Evolutionary conservation across 2,329 filamentous ascomycete genomes (phyloP).

Genomic region (Fusarium luffae): DNA sequence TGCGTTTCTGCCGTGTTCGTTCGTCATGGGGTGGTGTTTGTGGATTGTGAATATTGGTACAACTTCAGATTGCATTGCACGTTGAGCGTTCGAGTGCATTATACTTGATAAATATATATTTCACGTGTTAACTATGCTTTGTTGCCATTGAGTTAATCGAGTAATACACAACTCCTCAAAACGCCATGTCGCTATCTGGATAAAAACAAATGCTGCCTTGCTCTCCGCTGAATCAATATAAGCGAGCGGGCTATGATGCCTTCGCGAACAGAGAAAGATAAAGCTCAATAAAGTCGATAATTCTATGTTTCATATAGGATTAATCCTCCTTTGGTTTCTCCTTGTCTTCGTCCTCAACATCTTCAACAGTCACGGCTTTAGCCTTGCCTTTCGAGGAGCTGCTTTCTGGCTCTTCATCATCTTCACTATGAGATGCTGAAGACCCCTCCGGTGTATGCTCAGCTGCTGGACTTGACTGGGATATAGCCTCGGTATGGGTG

Average conservation of each 20-base stretch:
- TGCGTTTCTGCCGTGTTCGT: slow-evolving; percentile 9
- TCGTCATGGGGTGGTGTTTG: slow-evolving; percentile 29
- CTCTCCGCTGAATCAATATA: slow-evolving; percentile 1
- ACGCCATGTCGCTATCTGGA: slow-evolving; percentile 27
- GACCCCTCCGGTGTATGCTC: slow-evolving; percentile 27
- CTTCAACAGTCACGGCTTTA: slow-evolving; percentile 57
- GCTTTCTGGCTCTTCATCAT: slow-evolving; percentile 27
- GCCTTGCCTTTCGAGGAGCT: slow-evolving; percentile 55
- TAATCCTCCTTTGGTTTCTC: slow-evolving; percentile 18
- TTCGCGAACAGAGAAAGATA: not conserved
- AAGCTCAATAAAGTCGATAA: not conserved
- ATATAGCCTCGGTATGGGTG: slow-evolving; percentile 8
- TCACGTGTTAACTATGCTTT: not conserved
- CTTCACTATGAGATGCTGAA: slow-evolving; percentile 23
- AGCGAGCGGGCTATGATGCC: not conserved
- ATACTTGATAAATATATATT: slow-evolving; percentile 20
- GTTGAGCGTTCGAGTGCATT: slow-evolving; percentile 21
- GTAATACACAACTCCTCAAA: slow-evolving; percentile 18
- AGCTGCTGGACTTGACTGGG: slow-evolving; percentile 11
- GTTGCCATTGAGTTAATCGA: not conserved
- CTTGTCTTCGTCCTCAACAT: slow-evolving; percentile 32
- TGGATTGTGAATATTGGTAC: slow-evolving; percentile 11
- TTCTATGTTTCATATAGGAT: slow-evolving; percentile 2
- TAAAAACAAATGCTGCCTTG: slow-evolving; percentile 16
- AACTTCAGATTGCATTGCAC: slow-evolving; percentile 18